These are phyloP conservation scores for Halenospora varia DNA, from an alignment of 495 filamentous ascomycete genomes.

Conservation along the genomic window DNA sequence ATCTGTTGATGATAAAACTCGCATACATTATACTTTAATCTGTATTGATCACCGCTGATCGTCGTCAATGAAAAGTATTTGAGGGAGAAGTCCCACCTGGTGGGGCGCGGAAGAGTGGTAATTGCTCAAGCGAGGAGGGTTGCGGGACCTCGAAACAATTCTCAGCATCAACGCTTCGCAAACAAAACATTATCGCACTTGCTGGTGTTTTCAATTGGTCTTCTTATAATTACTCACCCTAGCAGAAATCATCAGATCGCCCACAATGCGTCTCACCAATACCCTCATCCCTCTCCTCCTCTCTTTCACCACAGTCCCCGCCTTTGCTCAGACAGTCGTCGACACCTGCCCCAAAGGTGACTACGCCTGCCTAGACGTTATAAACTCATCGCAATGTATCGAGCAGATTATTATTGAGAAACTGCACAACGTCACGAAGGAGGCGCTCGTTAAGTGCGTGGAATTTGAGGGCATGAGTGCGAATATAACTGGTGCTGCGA, in stretches of 20 bases:
- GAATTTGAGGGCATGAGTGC: slow-evolving; percentile 27
- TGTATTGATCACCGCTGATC: no score
- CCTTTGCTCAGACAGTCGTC: slow-evolving; percentile 7
- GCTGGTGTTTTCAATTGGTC: no score
- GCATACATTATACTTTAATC: no score
- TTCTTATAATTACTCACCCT: no score
- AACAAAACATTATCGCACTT: no score
- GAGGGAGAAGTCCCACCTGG: no score
- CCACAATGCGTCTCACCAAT: background rate
- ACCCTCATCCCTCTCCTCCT: slow-evolving; percentile 15
- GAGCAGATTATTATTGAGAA: slow-evolving; percentile 29
- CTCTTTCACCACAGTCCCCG: slow-evolving; percentile 6
- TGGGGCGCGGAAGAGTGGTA: no score
- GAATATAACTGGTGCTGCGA: slow-evolving; percentile 29
- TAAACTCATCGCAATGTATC: slow-evolving; percentile 32
- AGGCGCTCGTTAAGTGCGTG: slow-evolving; percentile 28
- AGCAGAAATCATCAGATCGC: background rate
- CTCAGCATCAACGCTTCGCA: no score
- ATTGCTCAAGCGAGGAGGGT: no score
- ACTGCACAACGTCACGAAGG: slow-evolving; percentile 17
- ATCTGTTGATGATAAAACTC: no score
- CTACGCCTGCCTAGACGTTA: slow-evolving; percentile 31
- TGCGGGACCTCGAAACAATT: no score
- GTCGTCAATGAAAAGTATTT: no score
- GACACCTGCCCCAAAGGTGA: slow-evolving; percentile 31